These are phyloP conservation scores for Puccinia sorghi DNA, from an alignment of 1,284 basidiomycete species.

Conservation along the genomic window DNA sequence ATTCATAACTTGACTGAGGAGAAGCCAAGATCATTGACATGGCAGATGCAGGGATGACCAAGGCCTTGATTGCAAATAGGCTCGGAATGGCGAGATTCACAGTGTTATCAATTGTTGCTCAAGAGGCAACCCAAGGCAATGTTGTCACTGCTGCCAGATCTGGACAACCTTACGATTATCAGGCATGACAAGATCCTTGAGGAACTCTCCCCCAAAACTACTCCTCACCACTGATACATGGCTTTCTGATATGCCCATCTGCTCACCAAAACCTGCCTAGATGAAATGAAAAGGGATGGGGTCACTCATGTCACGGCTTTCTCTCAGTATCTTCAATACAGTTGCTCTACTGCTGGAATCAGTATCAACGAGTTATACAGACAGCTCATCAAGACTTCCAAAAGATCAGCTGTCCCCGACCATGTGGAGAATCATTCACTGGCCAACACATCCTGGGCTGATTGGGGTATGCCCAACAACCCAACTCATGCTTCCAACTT, in stretches of 20 bases:
- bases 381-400: slow-evolving; percentile 61
- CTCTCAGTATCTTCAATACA: slow-evolving; percentile 98
- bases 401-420: slow-evolving; percentile 64
- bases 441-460: slow-evolving; percentile 92
- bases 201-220: slow-evolving; percentile 85
- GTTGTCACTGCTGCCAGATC: no score
- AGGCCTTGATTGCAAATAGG: no score
- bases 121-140: no score
- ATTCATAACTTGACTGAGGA: no score
- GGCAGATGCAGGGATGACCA: no score
- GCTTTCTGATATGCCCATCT: slow-evolving; percentile 92
- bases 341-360: slow-evolving; percentile 95
- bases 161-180: slow-evolving; percentile 67
- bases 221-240: slow-evolving; percentile 93
- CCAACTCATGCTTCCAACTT: neutral
- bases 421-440: slow-evolving; percentile 97
- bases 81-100: no score
- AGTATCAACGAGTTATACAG: slow-evolving; percentile 88
- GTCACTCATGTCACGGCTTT: slow-evolving; percentile 92
- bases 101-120: no score
- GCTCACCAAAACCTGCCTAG: slow-evolving; percentile 78
- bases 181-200: slow-evolving; percentile 86
- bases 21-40: no score
- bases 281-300: slow-evolving; percentile 84
- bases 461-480: slow-evolving; percentile 69